Evolutionary conservation across 129 eudicot genomes (phyloP).

Genomic region (Centaurea solstitialis): DNA sequence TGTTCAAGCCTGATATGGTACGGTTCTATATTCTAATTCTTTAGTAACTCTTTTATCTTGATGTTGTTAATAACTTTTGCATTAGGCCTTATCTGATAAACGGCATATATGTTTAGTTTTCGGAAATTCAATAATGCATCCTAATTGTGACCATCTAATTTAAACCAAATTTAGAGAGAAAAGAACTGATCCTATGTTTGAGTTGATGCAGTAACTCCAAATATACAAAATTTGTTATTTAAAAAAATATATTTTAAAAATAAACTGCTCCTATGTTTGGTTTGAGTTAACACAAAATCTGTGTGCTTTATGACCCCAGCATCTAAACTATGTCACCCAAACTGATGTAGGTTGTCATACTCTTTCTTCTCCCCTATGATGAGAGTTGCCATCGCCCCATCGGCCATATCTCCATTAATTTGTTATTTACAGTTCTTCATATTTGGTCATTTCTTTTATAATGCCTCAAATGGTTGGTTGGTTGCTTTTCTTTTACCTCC

Average conservation of each 20-base stretch:
- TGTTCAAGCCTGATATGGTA: conserved; percentile 99
- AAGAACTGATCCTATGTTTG: too few species aligned
- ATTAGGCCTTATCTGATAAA: not conserved
- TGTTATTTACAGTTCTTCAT: not conserved
- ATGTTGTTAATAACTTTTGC: not conserved
- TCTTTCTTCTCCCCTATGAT: not conserved
- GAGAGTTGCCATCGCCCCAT: not conserved
- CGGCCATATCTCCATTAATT: not conserved
- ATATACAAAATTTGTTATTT: too few species aligned
- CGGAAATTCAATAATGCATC: not conserved
- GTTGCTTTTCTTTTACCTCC: too few species aligned
- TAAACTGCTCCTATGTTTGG: not conserved
- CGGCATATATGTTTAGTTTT: not conserved
- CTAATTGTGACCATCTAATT: not conserved
- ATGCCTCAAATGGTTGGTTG: too few species aligned
- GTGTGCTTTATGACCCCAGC: not conserved
- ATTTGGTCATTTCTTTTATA: too few species aligned
- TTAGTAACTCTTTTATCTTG: not conserved
- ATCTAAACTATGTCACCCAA: not conserved
- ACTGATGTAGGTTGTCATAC: not conserved
- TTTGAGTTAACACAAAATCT: not conserved
- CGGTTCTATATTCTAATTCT: conserved; percentile 13
- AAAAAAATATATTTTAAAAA: too few species aligned
- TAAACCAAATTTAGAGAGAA: not conserved
- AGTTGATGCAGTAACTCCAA: too few species aligned